phyloP scores from a whole-genome alignment of 345 rosid species.

The Angophora floribunda region DNA sequence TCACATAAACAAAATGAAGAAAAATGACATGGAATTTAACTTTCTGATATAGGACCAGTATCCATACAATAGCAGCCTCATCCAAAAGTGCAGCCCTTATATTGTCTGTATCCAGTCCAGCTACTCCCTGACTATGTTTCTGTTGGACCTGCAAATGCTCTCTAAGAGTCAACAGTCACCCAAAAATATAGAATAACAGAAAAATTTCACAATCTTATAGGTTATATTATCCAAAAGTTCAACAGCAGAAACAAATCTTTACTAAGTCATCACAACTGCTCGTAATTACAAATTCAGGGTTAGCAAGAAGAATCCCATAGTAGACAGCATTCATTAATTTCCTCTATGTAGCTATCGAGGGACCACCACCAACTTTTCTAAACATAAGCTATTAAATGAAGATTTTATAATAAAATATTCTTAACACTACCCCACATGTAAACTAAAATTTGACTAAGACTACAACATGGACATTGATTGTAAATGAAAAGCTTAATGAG shows the following conservation, averaged over 20 bases:
- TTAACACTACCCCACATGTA: not conserved
- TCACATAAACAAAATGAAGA: constrained; percentile 3
- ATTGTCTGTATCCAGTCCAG: constrained; percentile 61
- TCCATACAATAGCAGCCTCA: constrained; percentile 78
- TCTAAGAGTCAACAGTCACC: not conserved
- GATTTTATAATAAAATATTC: not conserved
- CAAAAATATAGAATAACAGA: not conserved
- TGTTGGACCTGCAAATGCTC: constrained; percentile 62
- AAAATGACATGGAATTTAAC: not conserved
- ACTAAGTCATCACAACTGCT: not conserved
- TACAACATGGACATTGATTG: not conserved
- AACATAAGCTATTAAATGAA: not conserved
- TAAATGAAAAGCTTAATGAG: not conserved
- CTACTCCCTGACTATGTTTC: constrained; percentile 66
- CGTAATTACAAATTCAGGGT: not conserved
- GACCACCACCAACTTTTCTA: not conserved
- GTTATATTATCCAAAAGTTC: not conserved
- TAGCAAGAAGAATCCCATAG: not conserved
- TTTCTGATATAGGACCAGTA: constrained; percentile 1
- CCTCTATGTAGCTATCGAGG: not conserved
- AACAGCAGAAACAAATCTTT: not conserved
- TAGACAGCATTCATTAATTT: not conserved
- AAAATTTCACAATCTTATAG: not conserved
- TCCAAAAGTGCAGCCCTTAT: constrained; percentile 71
- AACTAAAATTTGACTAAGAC: not conserved